Evolutionary conservation across 306 rosid species (phyloP).

Genomic region (Prunus salicina): DNA sequence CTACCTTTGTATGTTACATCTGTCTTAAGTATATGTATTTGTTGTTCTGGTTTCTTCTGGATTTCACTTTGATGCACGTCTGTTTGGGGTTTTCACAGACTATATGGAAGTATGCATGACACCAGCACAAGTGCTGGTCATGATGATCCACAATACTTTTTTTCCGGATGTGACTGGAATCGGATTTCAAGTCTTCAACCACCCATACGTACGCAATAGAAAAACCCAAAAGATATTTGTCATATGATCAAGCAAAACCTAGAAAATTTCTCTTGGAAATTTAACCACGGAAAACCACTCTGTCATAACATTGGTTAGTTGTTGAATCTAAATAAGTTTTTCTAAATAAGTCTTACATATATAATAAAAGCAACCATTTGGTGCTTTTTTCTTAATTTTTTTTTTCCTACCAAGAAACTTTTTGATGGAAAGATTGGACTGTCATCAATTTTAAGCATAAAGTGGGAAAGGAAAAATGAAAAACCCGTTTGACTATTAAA

Average conservation of each 20-base stretch:
- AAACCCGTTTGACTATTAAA: background rate
- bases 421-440: background rate
- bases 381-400: too few species aligned
- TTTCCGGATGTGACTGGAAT: background rate
- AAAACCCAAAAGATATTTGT: too few species aligned
- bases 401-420: background rate
- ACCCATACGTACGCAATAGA: background rate
- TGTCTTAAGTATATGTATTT: background rate
- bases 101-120: background rate
- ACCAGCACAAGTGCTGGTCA: background rate
- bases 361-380: too few species aligned
- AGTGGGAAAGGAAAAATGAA: too few species aligned
- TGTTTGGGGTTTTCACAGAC: too few species aligned
- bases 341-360: background rate
- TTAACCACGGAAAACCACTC: slow-evolving; percentile 1
- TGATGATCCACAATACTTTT: background rate
- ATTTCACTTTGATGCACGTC: background rate
- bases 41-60: background rate
- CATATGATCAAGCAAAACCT: too few species aligned
- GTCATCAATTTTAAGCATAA: too few species aligned
- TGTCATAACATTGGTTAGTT: background rate
- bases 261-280: background rate
- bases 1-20: background rate
- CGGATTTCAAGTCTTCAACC: background rate
- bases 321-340: background rate